Base-by-base conservation (phyloP, 2,329 filamentous ascomycete genomes). In the Ascochyta clinopodiicola region DNA sequence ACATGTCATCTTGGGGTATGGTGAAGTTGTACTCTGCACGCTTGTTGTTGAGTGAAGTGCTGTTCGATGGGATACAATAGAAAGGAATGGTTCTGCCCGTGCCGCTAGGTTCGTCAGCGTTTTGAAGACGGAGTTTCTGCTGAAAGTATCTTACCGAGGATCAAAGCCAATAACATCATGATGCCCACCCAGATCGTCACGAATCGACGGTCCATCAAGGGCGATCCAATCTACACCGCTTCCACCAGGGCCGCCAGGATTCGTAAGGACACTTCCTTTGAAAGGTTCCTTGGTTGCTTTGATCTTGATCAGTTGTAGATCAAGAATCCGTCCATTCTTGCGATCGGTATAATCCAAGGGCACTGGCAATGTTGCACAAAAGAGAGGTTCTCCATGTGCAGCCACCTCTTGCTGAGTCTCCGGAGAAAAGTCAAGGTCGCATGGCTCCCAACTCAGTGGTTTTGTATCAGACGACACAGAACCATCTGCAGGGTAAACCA, bases 331-430 rank as follows among this genome's bases (percentile, higher is more conserved):
- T 8, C 48, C 58, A 24, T 61, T 60, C 9, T 64, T 47, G 9
- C 52, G 37, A 21, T 67, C 51, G 12, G 66, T 67, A 44, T 75
- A 77, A 53, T 77, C 75, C 1, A 76, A 64, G 2, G 75, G 75
- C 0, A 77, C 74, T 1, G 58, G 32, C 3, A 77, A 51, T 17
- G 48, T 73, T 2, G 65, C 72, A 52, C 75, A 77, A 31, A 44
- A 43, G 3, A 63, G 19, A 2, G 55, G 31, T 19, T 47, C 51
- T 2, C 35, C 35, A 32, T 44, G 32, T 9, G 25, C 29, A 10
- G 24, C 48, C 22, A 59, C 47, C 6, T 40, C n/a, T 15, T 39
- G 6, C 27, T 59, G 35, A 7, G 10, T 6, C 1, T n/a, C n/a
- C 6, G 44, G 10, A 2, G 58, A 55, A n/a, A 59, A 56, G 12